These are phyloP conservation scores for Hypoxylon crocopeplum DNA, from an alignment of 495 filamentous ascomycete species.

Conservation along the genomic window DNA sequence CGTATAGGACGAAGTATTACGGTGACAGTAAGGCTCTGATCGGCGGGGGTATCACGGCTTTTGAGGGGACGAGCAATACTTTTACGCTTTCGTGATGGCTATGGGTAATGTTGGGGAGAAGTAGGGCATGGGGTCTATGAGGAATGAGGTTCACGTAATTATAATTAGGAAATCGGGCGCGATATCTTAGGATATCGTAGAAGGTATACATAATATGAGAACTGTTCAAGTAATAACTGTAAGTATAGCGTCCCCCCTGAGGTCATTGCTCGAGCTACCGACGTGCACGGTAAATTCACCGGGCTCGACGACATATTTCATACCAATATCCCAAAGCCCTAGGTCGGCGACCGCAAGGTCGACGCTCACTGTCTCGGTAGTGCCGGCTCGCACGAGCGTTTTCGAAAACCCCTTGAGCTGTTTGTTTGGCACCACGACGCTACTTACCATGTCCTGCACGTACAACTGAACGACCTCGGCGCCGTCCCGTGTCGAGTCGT, in stretches of 20 bases:
- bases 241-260: constrained; percentile 62
- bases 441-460: constrained; percentile 64
- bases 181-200: no score
- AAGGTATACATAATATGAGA: no score
- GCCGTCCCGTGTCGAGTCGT: constrained; percentile 61
- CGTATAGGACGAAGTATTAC: constrained; percentile 84
- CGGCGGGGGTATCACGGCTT: constrained; percentile 68
- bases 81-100: constrained; percentile 60
- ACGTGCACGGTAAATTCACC: constrained; percentile 67
- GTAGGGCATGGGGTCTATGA: background rate
- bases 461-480: constrained; percentile 76
- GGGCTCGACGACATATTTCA: constrained; percentile 73
- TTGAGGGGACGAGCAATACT: constrained; percentile 71
- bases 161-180: no score
- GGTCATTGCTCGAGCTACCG: constrained; percentile 63
- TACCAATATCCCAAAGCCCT: constrained; percentile 65
- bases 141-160: background rate
- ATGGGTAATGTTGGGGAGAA: no score
- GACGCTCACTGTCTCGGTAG: constrained; percentile 64
- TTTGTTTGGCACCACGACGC: constrained; percentile 70
- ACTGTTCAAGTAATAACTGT: constrained; percentile 45
- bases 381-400: constrained; percentile 64
- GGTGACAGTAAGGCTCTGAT: constrained; percentile 77
- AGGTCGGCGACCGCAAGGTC: constrained; percentile 57
- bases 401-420: constrained; percentile 75